These are phyloP conservation scores for Trichopus zeylanicus DNA, from an alignment of 116 monocot genomes.

Conservation along the genomic window DNA sequence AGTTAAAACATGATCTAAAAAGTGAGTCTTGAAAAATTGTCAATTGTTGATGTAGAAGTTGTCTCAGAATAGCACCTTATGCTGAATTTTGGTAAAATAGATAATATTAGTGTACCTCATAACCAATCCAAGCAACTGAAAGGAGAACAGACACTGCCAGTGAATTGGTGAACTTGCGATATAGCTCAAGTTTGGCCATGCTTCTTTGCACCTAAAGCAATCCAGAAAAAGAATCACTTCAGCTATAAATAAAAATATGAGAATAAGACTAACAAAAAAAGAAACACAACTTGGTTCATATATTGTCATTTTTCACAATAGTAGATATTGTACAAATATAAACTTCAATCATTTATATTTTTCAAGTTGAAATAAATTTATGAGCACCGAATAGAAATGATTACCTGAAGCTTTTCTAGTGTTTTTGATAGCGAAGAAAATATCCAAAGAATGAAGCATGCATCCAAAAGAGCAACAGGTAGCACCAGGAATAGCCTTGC, in stretches of 20 bases:
- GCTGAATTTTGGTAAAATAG: background rate
- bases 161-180: constrained; percentile 90
- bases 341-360: too few species aligned
- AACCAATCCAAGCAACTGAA: constrained; percentile 95
- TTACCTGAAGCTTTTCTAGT: constrained; percentile 95
- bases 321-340: too few species aligned
- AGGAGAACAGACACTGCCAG: constrained; percentile 85
- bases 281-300: too few species aligned
- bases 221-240: background rate
- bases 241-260: background rate
- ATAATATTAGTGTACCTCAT: constrained; percentile 63
- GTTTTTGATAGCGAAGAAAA: constrained; percentile 94
- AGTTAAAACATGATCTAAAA: too few species aligned
- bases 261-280: background rate
- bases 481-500: constrained; percentile 84
- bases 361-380: too few species aligned
- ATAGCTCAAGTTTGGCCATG: constrained; percentile 75
- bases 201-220: constrained; percentile 60
- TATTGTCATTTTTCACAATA: too few species aligned
- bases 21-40: too few species aligned
- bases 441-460: constrained; percentile 95
- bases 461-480: constrained; percentile 89
- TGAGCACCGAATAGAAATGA: constrained; percentile 3
- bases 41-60: too few species aligned
- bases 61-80: background rate